Conservation (phyloP, 1,284 basidiomycete species). For the Thecaphora frezii region DNA sequence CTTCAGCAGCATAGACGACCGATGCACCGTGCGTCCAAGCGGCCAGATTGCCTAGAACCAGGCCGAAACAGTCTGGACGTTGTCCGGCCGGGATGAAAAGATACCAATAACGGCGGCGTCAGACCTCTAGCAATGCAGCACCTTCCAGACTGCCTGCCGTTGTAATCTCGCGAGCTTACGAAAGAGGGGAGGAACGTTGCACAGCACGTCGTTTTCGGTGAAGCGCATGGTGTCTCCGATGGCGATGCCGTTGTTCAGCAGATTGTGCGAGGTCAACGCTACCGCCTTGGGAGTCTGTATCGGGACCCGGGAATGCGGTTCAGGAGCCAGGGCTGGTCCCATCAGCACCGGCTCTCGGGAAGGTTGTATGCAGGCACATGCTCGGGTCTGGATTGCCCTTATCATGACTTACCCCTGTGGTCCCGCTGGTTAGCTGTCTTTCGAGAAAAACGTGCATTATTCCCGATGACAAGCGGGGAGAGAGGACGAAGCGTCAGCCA, state of each 20-base stretch:
- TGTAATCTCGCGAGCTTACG: slow-evolving; percentile 10
- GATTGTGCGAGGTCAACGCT: slow-evolving; percentile 64
- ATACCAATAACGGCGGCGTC: no score
- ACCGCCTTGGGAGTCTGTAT: slow-evolving; percentile 38
- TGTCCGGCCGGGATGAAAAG: no score
- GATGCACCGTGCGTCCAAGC: slow-evolving; percentile 74
- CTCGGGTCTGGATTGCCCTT: no score
- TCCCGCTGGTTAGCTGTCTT: slow-evolving; percentile 3
- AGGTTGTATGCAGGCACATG: no score
- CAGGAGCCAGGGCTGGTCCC: no score
- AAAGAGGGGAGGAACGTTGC: slow-evolving; percentile 46
- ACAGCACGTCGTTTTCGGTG: slow-evolving; percentile 26
- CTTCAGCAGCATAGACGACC: slow-evolving; percentile 73
- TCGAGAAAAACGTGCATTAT: no score
- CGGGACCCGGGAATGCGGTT: neutral
- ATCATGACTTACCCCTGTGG: slow-evolving; percentile 2
- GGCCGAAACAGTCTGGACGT: slow-evolving; percentile 71
- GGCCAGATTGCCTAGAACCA: slow-evolving; percentile 78
- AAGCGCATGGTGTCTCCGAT: slow-evolving; percentile 71
- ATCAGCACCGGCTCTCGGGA: no score
- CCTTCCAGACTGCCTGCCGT: no score
- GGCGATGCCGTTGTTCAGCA: slow-evolving; percentile 75
- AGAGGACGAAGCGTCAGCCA: neutral
- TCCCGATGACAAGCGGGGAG: no score
- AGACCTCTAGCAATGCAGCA: no score